A percentile compares a stretch with the other conserved stretches of the same genome.
Conservation (phyloP, 2,329 filamentous ascomycete species). For the Colletotrichum sp. region DNA sequence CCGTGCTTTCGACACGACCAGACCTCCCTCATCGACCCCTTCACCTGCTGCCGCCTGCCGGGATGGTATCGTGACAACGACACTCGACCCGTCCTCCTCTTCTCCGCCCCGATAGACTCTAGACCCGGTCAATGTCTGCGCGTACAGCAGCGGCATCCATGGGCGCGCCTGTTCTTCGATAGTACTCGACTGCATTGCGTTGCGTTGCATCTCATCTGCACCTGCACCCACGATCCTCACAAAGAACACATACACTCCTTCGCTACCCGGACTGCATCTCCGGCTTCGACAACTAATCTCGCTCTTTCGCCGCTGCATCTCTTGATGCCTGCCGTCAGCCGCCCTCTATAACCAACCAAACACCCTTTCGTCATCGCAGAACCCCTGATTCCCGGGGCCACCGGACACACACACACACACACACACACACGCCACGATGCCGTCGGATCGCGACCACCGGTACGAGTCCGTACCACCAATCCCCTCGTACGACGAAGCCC, state of each 20-base stretch:
- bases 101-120: not conserved
- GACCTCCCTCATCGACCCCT: not conserved
- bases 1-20: not conserved
- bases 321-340: not conserved
- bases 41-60: not conserved
- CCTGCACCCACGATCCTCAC: not conserved
- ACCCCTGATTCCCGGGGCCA: not conserved
- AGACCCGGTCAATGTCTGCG: conserved; percentile 13
- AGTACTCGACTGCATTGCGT: conserved; percentile 11
- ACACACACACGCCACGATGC: conserved; percentile 4
- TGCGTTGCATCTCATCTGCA: not conserved
- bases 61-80: not conserved
- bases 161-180: conserved; percentile 16
- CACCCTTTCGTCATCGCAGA: not conserved
- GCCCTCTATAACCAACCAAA: not conserved
- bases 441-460: conserved; percentile 20
- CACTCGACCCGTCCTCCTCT: not conserved
- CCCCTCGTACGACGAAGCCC: conserved; percentile 45
- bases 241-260: not conserved
- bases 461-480: conserved; percentile 47
- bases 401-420: not conserved
- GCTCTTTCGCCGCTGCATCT: not conserved
- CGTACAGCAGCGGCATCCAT: conserved; percentile 9
- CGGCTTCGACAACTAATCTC: not conserved
- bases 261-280: not conserved